phyloP scores from a whole-genome alignment of 2,329 filamentous ascomycete genomes.

The Pseudogymnoascus sp. region DNA sequence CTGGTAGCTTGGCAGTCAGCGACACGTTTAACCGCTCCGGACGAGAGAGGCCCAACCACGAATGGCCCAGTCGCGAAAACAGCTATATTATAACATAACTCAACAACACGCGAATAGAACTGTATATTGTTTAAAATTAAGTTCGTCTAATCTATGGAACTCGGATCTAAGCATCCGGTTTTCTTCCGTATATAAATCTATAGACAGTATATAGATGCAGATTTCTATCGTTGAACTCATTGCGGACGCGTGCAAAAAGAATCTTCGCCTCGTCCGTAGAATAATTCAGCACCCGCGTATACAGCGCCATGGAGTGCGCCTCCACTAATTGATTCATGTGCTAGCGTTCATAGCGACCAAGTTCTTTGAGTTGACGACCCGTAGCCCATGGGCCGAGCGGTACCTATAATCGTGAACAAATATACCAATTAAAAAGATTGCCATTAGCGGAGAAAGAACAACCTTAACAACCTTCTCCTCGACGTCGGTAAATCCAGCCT shows the following conservation, averaged over 20 bases:
- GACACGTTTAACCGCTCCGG: too few relatives aligned
- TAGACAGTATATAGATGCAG: background rate
- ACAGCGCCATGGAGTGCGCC: slow-evolving; percentile 13
- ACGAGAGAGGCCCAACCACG: too few relatives aligned
- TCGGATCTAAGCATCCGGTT: background rate
- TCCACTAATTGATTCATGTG: slow-evolving; percentile 14
- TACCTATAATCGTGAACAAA: slow-evolving; percentile 4
- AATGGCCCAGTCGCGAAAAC: too few relatives aligned
- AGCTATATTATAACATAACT: too few relatives aligned
- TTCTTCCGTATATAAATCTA: background rate
- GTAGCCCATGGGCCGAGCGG: slow-evolving; percentile 34
- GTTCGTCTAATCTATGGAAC: too few relatives aligned
- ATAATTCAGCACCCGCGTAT: slow-evolving; percentile 13
- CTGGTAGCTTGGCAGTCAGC: too few relatives aligned
- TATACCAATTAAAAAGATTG: background rate
- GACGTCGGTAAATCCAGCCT: too few relatives aligned
- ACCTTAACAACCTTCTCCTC: too few relatives aligned
- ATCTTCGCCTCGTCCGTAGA: slow-evolving; percentile 12
- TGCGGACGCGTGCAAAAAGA: background rate
- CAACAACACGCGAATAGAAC: too few relatives aligned
- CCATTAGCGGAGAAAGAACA: too few relatives aligned
- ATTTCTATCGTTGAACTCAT: background rate
- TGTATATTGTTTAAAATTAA: too few relatives aligned
- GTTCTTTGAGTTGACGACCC: slow-evolving; percentile 30
- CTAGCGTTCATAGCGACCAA: slow-evolving; percentile 23